Percentiles rank a stretch among this genome's conserved stretches.
Evolutionary conservation across 1,284 basidiomycete species (phyloP).

Genomic region (Cryptococcus sp.): DNA sequence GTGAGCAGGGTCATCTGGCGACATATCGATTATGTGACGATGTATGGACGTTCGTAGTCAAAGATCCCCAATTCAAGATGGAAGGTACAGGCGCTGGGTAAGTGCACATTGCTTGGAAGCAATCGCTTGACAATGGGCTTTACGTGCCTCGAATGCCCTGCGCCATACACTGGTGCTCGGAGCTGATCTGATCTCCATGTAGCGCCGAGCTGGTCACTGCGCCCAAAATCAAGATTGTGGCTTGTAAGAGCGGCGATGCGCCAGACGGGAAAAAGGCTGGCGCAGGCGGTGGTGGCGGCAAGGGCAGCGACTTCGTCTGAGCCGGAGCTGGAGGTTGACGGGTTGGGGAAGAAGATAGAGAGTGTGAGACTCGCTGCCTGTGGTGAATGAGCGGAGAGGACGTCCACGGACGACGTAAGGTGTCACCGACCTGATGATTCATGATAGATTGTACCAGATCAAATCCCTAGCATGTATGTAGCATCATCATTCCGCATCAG

Average conservation of each 20-base stretch:
- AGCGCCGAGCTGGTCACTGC: conserved; percentile 59
- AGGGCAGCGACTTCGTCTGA: conserved; percentile 7
- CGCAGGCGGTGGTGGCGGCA: conserved; percentile 2
- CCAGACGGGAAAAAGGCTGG: conserved; percentile 51
- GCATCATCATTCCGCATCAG: too few species aligned
- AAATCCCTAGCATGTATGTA: too few species aligned
- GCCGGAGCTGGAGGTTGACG: not conserved
- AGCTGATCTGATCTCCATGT: not conserved
- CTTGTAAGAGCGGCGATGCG: conserved; percentile 90
- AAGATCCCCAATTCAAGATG: conserved; percentile 90
- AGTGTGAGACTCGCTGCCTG: too few species aligned
- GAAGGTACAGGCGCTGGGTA: conserved; percentile 65
- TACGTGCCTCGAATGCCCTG: not conserved
- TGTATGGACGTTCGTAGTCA: conserved; percentile 95
- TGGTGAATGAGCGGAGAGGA: too few species aligned
- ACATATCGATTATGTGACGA: conserved; percentile 95
- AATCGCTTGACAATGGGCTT: not conserved
- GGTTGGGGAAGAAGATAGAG: too few species aligned
- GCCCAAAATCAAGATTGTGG: conserved; percentile 87
- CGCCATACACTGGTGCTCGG: not conserved
- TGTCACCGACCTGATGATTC: too few species aligned
- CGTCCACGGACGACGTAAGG: too few species aligned
- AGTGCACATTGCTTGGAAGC: conserved; percentile 14
- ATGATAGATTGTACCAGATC: too few species aligned
- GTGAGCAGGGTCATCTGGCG: conserved; percentile 73